Evolutionary conservation across 2,329 filamentous ascomycete genomes (phyloP).

Genomic region (Lecanicillium sp.): DNA sequence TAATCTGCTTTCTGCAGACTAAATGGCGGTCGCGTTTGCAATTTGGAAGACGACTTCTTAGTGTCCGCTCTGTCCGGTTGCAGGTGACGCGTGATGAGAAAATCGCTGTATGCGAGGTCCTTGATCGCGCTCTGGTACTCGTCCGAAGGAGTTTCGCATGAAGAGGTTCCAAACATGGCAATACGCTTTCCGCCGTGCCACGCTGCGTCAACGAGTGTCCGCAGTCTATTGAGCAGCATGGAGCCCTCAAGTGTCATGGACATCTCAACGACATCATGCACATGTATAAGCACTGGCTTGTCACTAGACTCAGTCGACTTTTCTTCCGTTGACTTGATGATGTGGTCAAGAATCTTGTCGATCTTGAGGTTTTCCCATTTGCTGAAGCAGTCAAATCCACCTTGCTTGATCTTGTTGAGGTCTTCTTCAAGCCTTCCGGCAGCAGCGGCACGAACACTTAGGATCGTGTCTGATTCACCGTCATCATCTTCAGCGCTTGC

Average conservation of each 20-base stretch:
- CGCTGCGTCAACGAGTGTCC: constrained; percentile 62
- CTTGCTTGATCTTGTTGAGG: constrained; percentile 33
- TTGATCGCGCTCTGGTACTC: constrained; percentile 32
- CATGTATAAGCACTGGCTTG: constrained; percentile 61
- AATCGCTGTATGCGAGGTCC: constrained; percentile 33
- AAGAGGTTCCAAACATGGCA: constrained; percentile 72
- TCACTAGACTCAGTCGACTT: constrained; percentile 21
- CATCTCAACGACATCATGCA: constrained; percentile 77
- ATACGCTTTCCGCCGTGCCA: constrained; percentile 66
- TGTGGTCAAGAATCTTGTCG: constrained; percentile 45
- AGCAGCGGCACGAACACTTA: constrained; percentile 19
- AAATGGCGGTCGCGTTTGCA: constrained; percentile 4
- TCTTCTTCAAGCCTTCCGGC: constrained; percentile 31
- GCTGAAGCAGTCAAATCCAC: constrained; percentile 26
- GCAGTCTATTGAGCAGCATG: constrained; percentile 61
- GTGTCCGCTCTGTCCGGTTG: constrained; percentile 20
- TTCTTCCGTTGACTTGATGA: constrained; percentile 41
- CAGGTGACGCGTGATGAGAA: constrained; percentile 28
- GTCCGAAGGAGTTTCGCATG: constrained; percentile 41
- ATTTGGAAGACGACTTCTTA: constrained; percentile 2
- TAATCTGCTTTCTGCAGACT: constrained; percentile 28
- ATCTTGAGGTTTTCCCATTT: constrained; percentile 58
- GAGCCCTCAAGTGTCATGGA: constrained; percentile 60
- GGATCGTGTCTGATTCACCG: constrained; percentile 23
- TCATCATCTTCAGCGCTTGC: constrained; percentile 26